phyloP scores from a whole-genome alignment of 1,284 basidiomycete species.

The Tilletia setariae region DNA sequence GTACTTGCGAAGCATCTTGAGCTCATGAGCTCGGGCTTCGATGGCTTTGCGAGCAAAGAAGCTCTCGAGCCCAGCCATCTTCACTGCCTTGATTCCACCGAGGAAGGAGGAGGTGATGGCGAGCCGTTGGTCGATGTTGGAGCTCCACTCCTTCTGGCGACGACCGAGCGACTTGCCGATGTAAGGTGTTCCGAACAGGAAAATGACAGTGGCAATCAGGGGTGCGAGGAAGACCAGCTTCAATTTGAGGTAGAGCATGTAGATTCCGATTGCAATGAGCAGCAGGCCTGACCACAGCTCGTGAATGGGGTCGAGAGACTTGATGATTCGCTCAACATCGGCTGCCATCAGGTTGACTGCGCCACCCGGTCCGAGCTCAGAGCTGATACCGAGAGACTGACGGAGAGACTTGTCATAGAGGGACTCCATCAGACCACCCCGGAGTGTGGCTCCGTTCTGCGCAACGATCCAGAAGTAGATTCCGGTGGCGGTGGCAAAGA shows the following conservation, averaged over 20 bases:
- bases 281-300: conserved; percentile 38
- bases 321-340: conserved; percentile 44
- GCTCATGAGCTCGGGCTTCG: conserved; percentile 31
- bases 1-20: conserved; percentile 23
- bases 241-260: conserved; percentile 38
- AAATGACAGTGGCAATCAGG: conserved; percentile 31
- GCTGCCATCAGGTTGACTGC: conserved; percentile 47
- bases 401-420: conserved; percentile 43
- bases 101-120: conserved; percentile 34
- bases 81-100: conserved; percentile 45
- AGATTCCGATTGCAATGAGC: conserved; percentile 36
- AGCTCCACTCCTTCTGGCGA: conserved; percentile 36
- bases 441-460: conserved; percentile 33
- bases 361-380: conserved; percentile 36
- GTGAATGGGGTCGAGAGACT: conserved; percentile 29
- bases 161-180: conserved; percentile 24
- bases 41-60: conserved; percentile 31
- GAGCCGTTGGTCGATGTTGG: conserved; percentile 36
- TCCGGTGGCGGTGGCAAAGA: conserved; percentile 31
- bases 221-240: conserved; percentile 39
- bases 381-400: conserved; percentile 36
- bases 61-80: conserved; percentile 43
- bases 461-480: conserved; percentile 34
- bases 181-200: conserved; percentile 34
- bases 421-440: conserved; percentile 41